Evolutionary conservation across 192 early-diverging fungal genomes (phyloP).

Genomic region (Chytriomyces confervae): DNA sequence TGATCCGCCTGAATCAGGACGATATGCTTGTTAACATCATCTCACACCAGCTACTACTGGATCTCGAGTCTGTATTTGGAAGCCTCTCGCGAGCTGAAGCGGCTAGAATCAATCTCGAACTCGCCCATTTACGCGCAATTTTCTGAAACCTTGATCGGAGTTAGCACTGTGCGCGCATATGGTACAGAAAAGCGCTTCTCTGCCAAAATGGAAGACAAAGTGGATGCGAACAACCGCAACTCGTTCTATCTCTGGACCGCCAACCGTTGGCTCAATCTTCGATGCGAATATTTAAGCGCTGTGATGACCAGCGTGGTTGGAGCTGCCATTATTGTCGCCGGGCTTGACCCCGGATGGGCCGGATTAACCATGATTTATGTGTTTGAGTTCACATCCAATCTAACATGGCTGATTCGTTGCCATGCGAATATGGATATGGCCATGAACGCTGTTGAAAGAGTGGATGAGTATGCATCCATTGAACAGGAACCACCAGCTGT

Average conservation of each 20-base stretch:
- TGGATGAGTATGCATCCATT: slow-evolving; percentile 72
- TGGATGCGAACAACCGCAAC: slow-evolving; percentile 76
- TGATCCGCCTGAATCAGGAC: slow-evolving; percentile 32
- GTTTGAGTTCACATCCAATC: slow-evolving; percentile 35
- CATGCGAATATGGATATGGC: slow-evolving; percentile 44
- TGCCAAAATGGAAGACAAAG: slow-evolving; percentile 37
- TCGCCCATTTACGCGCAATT: slow-evolving; percentile 81
- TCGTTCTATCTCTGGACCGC: slow-evolving; percentile 82
- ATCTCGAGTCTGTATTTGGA: slow-evolving; percentile 76
- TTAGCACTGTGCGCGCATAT: slow-evolving; percentile 49
- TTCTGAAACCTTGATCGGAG: slow-evolving; percentile 66
- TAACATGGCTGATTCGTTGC: slow-evolving; percentile 36
- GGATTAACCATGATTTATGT: slow-evolving; percentile 45
- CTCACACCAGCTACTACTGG: slow-evolving; percentile 52
- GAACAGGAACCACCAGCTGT: slow-evolving; percentile 78
- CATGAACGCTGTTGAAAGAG: slow-evolving; percentile 50
- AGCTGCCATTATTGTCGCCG: slow-evolving; percentile 10
- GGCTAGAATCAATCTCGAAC: slow-evolving; percentile 75
- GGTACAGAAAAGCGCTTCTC: slow-evolving; percentile 40
- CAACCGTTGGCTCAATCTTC: slow-evolving; percentile 56
- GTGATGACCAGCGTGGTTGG: slow-evolving; percentile 29
- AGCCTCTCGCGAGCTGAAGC: slow-evolving; percentile 85
- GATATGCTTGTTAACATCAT: not conserved
- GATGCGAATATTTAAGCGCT: slow-evolving; percentile 16
- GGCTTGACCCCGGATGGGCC: slow-evolving; percentile 33